Base-by-base conservation (phyloP, 75 land plant species). In the Selaginella tamariscina region DNA sequence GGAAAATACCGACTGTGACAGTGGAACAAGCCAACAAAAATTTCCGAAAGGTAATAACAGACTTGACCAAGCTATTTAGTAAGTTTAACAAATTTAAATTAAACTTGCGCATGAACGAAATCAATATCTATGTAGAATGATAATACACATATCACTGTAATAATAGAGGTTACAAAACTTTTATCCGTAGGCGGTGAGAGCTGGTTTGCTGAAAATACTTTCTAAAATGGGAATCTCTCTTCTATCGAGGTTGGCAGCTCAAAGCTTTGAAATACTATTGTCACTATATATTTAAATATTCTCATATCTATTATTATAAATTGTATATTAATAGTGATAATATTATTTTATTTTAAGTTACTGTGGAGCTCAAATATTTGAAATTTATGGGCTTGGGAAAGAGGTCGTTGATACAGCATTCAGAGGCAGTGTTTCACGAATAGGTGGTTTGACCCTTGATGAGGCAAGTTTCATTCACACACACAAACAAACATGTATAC, bases 341-440 rank as follows among this genome's bases (percentile, higher is more conserved):
- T n/a, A n/a, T n/a, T n/a, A 0, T 32, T 27, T 62, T 74, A 2
- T 27, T 54, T 65, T 22, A 79, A 94, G 98, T 66, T 94, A 94
- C 64, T 88, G 91, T 78, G 99, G 99, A 30, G 99, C 99, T 65
- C 99, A 95, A 70, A 95, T 95, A 54, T 95, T 95, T 80, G 99
- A 95, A 70, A 84, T 90, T 44, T 91, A 90, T 76, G 99, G 99
- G 39, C 64, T 95, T 44, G 92, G 92, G 32, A 56, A 78, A 73
- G 99, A 95, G 5, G 76, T 95, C 33, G 87, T 95, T 33, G 87
- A 85, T 70, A 31, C 80, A 55, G 87, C 89, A 27, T 95, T 95
- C 73, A 74, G 89, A 76, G 99, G 99, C 28, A 90, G 92, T 64
- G 75, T 84, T 15, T 90, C 96, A 49, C 81, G 67, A 32, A 81